Evolutionary conservation across 495 filamentous ascomycete genomes (phyloP).

Genomic region (Chaetomium fimeti): DNA sequence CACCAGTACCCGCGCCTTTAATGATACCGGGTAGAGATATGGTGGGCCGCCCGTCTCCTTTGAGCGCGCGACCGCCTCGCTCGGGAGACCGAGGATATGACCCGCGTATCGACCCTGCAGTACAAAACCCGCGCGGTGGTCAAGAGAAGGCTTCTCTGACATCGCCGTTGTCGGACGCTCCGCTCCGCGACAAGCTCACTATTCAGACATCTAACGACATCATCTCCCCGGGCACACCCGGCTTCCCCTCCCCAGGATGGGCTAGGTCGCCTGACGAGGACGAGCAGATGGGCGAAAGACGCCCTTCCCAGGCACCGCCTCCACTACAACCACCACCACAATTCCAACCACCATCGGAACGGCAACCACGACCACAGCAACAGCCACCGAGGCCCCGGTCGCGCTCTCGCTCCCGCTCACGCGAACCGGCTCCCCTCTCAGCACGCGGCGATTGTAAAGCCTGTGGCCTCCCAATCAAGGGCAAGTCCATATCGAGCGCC

Average conservation of each 20-base stretch:
- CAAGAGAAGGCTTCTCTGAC: slow-evolving; percentile 25
- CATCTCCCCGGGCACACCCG: slow-evolving; percentile 14
- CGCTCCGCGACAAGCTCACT: slow-evolving; percentile 22
- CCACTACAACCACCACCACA: neutral
- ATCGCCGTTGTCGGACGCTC: slow-evolving; percentile 27
- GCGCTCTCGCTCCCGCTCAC: slow-evolving; percentile 26
- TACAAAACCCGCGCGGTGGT: slow-evolving; percentile 23
- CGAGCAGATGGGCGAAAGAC: neutral
- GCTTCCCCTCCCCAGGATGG: slow-evolving; percentile 25
- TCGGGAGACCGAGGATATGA: slow-evolving; percentile 36
- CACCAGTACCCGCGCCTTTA: slow-evolving; percentile 25
- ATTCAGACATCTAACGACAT: slow-evolving; percentile 10
- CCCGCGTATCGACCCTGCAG: slow-evolving; percentile 38
- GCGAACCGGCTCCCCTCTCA: slow-evolving; percentile 20
- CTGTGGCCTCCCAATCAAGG: slow-evolving; percentile 73
- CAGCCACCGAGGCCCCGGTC: slow-evolving; percentile 17
- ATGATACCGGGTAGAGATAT: slow-evolving; percentile 30
- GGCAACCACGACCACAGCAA: neutral
- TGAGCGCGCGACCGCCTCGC: slow-evolving; percentile 32
- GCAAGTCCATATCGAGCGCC: slow-evolving; percentile 90
- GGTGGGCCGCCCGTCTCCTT: slow-evolving; percentile 24
- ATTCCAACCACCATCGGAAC: neutral
- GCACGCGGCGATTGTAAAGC: slow-evolving; percentile 78
- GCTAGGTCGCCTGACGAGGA: slow-evolving; percentile 24
- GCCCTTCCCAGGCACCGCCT: neutral